Evolutionary conservation across 345 rosid species (phyloP).

Genomic region (Syzygium aqueum): DNA sequence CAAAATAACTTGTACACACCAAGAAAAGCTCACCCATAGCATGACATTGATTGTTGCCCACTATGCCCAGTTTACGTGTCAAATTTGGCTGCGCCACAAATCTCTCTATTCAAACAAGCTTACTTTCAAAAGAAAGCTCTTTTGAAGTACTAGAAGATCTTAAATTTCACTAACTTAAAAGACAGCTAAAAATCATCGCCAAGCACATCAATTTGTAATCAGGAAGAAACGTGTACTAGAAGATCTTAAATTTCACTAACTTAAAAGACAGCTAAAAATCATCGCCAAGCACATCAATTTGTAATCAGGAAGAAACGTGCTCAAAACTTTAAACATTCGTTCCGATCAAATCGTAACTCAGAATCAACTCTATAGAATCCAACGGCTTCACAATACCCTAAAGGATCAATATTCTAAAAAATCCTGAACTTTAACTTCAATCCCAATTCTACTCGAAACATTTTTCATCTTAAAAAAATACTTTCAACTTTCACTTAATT

Average conservation of each 20-base stretch:
- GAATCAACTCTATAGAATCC: not conserved
- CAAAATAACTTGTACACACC: not conserved
- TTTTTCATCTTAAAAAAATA: too few species aligned
- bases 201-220: not conserved
- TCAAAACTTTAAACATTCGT: not conserved
- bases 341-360: fast-evolving
- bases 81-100: fast-evolving
- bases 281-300: too few species aligned
- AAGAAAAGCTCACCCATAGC: not conserved
- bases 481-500: not conserved
- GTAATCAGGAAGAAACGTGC: not conserved
- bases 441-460: not conserved
- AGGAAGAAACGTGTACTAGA: too few species aligned
- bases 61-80: fast-evolving
- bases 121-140: too few species aligned
- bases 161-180: fast-evolving
- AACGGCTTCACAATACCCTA: not conserved
- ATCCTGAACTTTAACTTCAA: fast-evolving
- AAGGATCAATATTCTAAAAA: not conserved
- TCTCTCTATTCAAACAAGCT: fast-evolving
- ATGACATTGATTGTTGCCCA: not conserved
- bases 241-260: not conserved
- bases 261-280: fast-evolving
- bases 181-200: fast-evolving
- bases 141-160: too few species aligned